A percentile compares a stretch with the other conserved stretches of the same genome.
Evolutionary conservation across 345 rosid genomes (phyloP).

Genomic region (Lumnitzera littorea): DNA sequence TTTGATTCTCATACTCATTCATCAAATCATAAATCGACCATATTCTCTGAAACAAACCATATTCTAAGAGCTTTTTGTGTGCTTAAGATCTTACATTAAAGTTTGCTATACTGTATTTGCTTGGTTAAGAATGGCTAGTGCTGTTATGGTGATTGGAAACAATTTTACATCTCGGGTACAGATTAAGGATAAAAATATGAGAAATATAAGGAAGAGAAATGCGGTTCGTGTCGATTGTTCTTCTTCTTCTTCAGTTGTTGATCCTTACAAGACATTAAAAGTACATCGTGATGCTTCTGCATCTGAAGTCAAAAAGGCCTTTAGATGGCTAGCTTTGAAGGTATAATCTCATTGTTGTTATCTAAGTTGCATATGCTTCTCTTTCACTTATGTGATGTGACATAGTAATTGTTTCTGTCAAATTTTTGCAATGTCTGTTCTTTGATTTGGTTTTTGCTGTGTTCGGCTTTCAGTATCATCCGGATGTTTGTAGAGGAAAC

Average conservation of each 20-base stretch:
- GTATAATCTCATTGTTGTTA: slow-evolving; percentile 13
- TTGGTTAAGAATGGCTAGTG: too few species aligned
- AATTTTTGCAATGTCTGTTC: not conserved
- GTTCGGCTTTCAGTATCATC: slow-evolving; percentile 66
- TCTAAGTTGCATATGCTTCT: too few species aligned
- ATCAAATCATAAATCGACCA: too few species aligned
- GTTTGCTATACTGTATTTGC: too few species aligned
- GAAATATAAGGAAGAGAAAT: slow-evolving; percentile 28
- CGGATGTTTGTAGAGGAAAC: slow-evolving; percentile 90
- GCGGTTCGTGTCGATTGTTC: slow-evolving; percentile 21
- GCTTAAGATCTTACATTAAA: too few species aligned
- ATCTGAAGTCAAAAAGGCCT: slow-evolving; percentile 84
- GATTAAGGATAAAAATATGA: slow-evolving; percentile 1
- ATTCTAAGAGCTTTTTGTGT: too few species aligned
- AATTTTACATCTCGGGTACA: not conserved
- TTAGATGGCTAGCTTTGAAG: slow-evolving; percentile 76
- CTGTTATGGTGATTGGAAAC: too few species aligned
- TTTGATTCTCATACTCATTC: too few species aligned
- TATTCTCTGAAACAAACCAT: too few species aligned
- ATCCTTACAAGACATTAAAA: slow-evolving; percentile 65
- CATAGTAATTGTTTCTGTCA: too few species aligned
- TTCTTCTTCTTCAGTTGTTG: slow-evolving; percentile 36
- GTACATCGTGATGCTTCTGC: slow-evolving; percentile 74
- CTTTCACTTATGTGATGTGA: too few species aligned
- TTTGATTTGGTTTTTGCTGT: not conserved